Base-by-base conservation (phyloP, 352 stramenopile genomes). In the Phytopythium boreale region DNA sequence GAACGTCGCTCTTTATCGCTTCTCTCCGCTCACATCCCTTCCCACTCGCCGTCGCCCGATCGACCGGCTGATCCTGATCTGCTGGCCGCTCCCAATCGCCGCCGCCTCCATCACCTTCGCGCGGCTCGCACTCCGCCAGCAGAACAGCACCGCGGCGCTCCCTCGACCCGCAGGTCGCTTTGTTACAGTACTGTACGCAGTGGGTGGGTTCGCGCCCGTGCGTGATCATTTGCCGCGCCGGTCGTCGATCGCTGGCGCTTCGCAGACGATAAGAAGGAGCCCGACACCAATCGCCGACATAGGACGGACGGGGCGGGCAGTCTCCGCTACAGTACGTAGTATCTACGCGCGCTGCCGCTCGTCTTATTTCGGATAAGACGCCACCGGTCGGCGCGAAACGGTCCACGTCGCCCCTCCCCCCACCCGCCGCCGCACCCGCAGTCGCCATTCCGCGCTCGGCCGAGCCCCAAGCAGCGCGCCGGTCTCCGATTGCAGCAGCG, bases 361-460 rank as follows among this genome's bases (percentile, higher is more conserved):
- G 39, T 44, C 41, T 49, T 49, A 49, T 49, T 24, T 24, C 39
- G 39, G 39, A n/a, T 22, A 4, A 49, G 41, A 2, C 39, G 39
- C 39, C 39, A 12, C 20, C 43, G 20, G 44, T 51, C 44, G 44
- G 44, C 44, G 44, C 20, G 20, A 29, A 51, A 29, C 44, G 34
- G 34, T 39, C 34, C 34, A 14, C 34, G 34, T 39, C 34, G 34
- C 34, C 34, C 34, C 34, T 39, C 34, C 34, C 17, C 44, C 44
- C n/a, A 3, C 29, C 29, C 29, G 29, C 29, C 7, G 29, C 29
- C 29, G 29, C 29, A 3, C 7, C n/a, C 7, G n/a, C 44, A 9
- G 44, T 8, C 44, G 44, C 44, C 44, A 51, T 51, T 51, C 44
- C 44, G n/a, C 44, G 44, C 44, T 19, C 44, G 44, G 44, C 44